Evolutionary conservation across 2,329 filamentous ascomycete genomes (phyloP).

Genomic region (Raffaelea ambrosiae): DNA sequence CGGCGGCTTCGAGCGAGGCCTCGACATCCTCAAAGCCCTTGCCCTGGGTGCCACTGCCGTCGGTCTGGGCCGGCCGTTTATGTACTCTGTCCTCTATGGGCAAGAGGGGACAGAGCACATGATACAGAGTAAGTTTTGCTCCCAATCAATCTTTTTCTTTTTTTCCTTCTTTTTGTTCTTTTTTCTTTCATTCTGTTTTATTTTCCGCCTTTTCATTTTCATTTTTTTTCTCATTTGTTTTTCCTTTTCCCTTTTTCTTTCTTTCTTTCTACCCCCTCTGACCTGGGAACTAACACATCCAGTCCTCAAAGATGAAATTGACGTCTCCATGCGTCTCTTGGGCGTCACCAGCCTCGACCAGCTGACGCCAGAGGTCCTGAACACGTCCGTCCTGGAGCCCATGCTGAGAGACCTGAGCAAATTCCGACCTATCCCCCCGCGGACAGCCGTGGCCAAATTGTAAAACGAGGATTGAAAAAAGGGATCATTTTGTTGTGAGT

Average conservation of each 20-base stretch:
- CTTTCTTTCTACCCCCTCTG: no score
- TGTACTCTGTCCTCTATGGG: slow-evolving; percentile 55
- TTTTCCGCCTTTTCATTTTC: neutral
- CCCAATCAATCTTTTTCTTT: neutral
- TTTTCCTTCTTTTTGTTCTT: neutral
- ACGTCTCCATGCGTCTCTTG: slow-evolving; percentile 58
- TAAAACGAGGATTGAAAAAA: no score
- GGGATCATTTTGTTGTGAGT: no score
- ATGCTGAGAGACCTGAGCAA: no score
- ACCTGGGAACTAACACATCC: neutral
- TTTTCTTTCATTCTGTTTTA: no score
- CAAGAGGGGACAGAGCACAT: slow-evolving; percentile 45
- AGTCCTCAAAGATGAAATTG: slow-evolving; percentile 52
- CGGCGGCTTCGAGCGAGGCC: slow-evolving; percentile 55
- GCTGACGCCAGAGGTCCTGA: slow-evolving; percentile 52
- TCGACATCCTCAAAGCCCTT: slow-evolving; percentile 59
- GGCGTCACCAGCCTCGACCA: slow-evolving; percentile 54
- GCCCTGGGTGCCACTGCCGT: slow-evolving; percentile 57
- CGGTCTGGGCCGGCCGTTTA: slow-evolving; percentile 51
- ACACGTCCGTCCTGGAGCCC: slow-evolving; percentile 17
- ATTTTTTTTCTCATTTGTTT: neutral
- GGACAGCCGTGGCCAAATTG: no score
- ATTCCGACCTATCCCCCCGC: no score
- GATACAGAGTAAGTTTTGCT: slow-evolving; percentile 36
- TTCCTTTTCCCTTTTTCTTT: no score